Conservation (phyloP, 345 rosid species). For the Toxicodendron radicans region DNA sequence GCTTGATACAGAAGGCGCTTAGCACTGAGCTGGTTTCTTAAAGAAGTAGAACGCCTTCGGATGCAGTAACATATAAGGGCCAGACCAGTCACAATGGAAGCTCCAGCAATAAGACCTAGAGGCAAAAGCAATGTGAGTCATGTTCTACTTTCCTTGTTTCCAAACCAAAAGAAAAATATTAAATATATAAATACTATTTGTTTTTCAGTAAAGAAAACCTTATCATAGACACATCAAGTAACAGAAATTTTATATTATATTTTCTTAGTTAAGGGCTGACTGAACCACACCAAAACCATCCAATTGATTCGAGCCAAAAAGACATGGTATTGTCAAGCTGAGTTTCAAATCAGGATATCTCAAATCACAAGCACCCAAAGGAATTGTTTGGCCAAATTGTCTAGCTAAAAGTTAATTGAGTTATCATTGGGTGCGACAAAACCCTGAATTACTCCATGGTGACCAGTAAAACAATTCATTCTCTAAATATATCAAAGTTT, state of each 20-base stretch:
- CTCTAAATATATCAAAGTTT: neutral
- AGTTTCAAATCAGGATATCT: neutral
- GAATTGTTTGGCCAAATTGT: neutral
- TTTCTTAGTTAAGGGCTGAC: neutral
- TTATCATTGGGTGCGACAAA: neutral
- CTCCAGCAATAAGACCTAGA: conserved; percentile 66
- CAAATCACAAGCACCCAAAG: conserved; percentile 3
- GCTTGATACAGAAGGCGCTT: conserved; percentile 74
- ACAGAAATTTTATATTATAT: neutral
- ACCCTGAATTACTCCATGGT: neutral
- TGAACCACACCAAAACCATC: neutral
- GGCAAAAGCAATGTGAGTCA: conserved; percentile 12
- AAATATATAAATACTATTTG: neutral
- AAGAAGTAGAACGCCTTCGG: conserved; percentile 37
- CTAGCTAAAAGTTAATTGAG: neutral
- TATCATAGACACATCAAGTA: neutral
- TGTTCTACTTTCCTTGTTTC: neutral
- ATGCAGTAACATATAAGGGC: conserved; percentile 46
- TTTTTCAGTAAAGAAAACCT: neutral
- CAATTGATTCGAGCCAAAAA: neutral
- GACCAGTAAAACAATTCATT: neutral
- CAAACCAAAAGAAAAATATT: neutral
- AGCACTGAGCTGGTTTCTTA: conserved; percentile 54
- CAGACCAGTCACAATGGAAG: conserved; percentile 40
- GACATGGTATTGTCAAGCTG: neutral